Percentiles rank a stretch among this genome's conserved stretches.
Conservation (phyloP, 1,284 basidiomycete genomes). For the Naganishia sp. region DNA sequence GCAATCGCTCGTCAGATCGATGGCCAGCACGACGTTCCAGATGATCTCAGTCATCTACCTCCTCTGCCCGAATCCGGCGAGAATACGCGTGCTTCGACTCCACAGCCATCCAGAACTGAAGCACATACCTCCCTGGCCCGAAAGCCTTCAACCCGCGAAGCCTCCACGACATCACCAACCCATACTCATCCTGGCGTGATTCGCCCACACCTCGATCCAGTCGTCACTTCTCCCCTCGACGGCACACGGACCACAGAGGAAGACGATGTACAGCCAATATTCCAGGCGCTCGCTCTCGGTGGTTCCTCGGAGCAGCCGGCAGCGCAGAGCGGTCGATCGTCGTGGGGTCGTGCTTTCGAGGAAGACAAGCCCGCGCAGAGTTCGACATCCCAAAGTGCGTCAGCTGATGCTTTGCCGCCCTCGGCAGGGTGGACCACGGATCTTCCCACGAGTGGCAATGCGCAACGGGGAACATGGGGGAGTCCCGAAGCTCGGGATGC, state of each 20-base stretch:
- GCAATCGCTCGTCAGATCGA: conserved; percentile 1
- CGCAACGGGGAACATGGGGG: background rate
- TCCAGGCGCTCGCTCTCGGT: conserved; percentile 6
- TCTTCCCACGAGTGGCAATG: background rate
- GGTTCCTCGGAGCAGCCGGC: background rate
- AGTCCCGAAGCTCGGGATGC: background rate
- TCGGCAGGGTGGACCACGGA: conserved; percentile 7
- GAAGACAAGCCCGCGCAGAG: background rate
- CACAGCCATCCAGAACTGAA: background rate
- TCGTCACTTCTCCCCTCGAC: conserved; percentile 1
- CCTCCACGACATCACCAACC: background rate
- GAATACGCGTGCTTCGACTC: conserved; percentile 17
- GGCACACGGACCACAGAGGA: background rate
- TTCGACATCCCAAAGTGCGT: background rate
- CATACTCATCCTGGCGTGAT: background rate
- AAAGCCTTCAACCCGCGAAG: background rate
- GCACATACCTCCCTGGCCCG: background rate
- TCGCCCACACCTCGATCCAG: conserved; percentile 4
- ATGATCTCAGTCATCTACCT: conserved; percentile 21
- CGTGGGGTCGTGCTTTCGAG: conserved; percentile 30
- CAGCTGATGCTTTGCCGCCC: background rate
- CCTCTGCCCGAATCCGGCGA: conserved; percentile 26
- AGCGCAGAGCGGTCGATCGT: background rate
- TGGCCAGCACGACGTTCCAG: conserved; percentile 3
- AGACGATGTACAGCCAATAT: background rate